Conservation (phyloP, 83 land plant genomes). For the Picea abies region DNA sequence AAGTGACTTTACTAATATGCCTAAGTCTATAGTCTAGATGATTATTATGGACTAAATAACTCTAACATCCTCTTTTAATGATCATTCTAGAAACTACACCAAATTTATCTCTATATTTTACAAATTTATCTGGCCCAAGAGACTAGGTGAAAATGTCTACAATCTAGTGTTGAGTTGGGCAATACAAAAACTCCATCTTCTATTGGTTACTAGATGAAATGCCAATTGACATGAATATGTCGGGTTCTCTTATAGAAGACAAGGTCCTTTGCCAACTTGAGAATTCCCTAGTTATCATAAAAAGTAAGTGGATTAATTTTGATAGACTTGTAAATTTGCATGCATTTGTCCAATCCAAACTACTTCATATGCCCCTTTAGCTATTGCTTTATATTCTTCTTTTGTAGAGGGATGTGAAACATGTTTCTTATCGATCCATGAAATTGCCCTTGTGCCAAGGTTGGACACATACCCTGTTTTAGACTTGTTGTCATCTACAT, state of each 20-base stretch:
- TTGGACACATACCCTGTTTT: neutral
- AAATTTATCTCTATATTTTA: neutral
- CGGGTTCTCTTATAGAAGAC: neutral
- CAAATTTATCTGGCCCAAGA: neutral
- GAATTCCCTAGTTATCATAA: neutral
- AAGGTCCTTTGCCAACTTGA: neutral
- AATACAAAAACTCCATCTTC: neutral
- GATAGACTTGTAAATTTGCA: neutral
- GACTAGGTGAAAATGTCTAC: neutral
- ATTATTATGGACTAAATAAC: neutral
- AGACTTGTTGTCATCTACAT: neutral
- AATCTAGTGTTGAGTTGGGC: neutral
- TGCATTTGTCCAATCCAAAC: neutral
- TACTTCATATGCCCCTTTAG: neutral
- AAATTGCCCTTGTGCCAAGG: neutral
- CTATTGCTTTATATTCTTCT: neutral
- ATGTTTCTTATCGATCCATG: neutral
- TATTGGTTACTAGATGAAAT: neutral
- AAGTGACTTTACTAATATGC: too few species aligned
- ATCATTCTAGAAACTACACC: neutral
- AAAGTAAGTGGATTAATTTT: neutral
- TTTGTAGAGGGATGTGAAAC: conserved; percentile 1
- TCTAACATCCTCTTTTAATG: neutral
- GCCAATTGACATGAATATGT: too few species aligned
- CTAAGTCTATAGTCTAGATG: too few species aligned